These are phyloP conservation scores for Kregervanrija pseudodelftensis DNA, from an alignment of 805 yeast genomes.

Conservation along the genomic window DNA sequence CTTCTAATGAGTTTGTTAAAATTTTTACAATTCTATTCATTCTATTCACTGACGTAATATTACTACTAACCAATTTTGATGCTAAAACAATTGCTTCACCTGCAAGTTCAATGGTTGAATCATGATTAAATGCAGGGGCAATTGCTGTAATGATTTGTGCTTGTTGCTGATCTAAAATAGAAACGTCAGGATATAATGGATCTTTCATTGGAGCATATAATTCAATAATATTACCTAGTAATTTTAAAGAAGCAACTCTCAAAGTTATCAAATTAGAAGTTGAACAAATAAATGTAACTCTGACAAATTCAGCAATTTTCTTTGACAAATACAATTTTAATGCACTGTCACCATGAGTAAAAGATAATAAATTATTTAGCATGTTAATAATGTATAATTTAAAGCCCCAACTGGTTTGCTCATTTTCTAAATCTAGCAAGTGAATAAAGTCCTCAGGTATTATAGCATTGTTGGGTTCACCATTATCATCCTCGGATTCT, in stretches of 20 bases:
- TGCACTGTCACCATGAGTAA: slow-evolving; percentile 31
- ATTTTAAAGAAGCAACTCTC: slow-evolving; percentile 55
- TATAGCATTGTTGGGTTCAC: not conserved
- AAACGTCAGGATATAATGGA: slow-evolving; percentile 62
- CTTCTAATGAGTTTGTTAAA: slow-evolving; percentile 60
- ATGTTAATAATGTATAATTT: slow-evolving; percentile 41
- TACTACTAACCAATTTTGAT: slow-evolving; percentile 67
- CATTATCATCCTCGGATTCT: not conserved
- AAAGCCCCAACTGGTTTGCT: slow-evolving; percentile 53
- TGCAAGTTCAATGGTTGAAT: slow-evolving; percentile 66
- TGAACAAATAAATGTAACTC: slow-evolving; percentile 73
- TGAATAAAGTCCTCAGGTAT: slow-evolving; percentile 7
- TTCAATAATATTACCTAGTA: slow-evolving; percentile 57
- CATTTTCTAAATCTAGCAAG: slow-evolving; percentile 34
- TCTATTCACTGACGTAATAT: slow-evolving; percentile 41
- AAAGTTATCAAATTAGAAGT: slow-evolving; percentile 59
- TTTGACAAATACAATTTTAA: slow-evolving; percentile 36
- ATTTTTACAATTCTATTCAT: slow-evolving; percentile 55
- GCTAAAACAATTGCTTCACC: slow-evolving; percentile 71
- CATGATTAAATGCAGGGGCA: slow-evolving; percentile 74
- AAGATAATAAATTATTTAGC: slow-evolving; percentile 34
- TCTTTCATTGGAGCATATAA: slow-evolving; percentile 57
- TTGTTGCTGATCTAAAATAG: slow-evolving; percentile 83
- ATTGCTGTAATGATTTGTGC: slow-evolving; percentile 90
- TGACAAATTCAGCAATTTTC: slow-evolving; percentile 58